Evolutionary conservation across 257 asterid genomes (phyloP), one percentile per base, ranked within the genome.

Genomic region (Perilla frutescens): DNA sequence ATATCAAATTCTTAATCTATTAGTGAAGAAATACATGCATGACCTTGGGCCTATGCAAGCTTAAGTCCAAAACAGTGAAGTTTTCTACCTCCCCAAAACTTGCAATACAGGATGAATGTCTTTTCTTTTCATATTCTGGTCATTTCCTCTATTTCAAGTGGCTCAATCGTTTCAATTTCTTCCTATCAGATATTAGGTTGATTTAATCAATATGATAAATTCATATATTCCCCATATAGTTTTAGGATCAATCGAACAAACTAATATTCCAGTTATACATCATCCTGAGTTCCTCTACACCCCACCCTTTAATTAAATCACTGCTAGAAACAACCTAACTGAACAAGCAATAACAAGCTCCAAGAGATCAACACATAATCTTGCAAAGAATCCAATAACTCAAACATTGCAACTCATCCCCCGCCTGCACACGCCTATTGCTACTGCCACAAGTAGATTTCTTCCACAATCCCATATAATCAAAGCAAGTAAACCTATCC

Each of bases 381-480:
- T 4, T 4, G 11, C 8, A 2, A n/a, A 29, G 41, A 70, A 43
- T 43, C 5, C 36, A 44, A 40, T 15, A 45, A 2, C 8, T 15
- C 20, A 0, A 3, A 14, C 50, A 59, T 6, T 3, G 41, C 20
- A 8, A 49, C 63, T 47, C 49, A 40, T 29, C 32, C 4, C 13
- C 60, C 37, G 31, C 60, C 37, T 37, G 15, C 37, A 54, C 20
- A 29, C 26, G 26, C 4, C 15, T 4, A 55, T 14, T 47, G 48
- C 54, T 20, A 53, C 49, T 15, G 63, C 14, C 66, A 15, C 37
- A 51, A 8, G 45, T 44, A 12, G 26, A 37, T 36, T 50, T 49
- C 72, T 70, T 1, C 5, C 61, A 74, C 60, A 59, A 63, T 44
- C 12, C 37, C 53, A 49, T 8, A 31, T 44, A 64, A 70, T 34